Base-by-base conservation (phyloP, 2,329 filamentous ascomycete genomes). In the Colletotrichum ledebouriae region DNA sequence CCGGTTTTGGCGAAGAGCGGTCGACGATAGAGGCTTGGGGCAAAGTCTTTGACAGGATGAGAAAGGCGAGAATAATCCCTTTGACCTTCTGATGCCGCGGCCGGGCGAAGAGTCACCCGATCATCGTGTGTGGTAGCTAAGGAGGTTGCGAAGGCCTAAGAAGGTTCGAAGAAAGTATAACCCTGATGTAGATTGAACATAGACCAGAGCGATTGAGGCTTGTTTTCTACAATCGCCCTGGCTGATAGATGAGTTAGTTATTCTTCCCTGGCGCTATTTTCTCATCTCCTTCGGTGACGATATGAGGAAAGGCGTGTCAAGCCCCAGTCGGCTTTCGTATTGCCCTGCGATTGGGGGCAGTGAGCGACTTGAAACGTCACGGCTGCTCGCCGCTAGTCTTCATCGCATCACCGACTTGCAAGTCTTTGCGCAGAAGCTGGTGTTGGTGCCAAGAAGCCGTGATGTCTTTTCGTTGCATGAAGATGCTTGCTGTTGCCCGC, bases 1-100 rank as follows among this genome's bases (percentile, higher is more conserved):
- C 71, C 5, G 78, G 81, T n/a, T 80, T 83, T 71, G 71, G 59
- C 2, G 81, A 83, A 72, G 80, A 83, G 73, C 76, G 79, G 17
- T 73, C 70, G n/a, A 78, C 79, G 6, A 70, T 70, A 42, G 53
- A 78, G 57, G 73, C 79, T 1, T 84, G 82, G 80, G 76, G 80
- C 7, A 70, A 65, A 7, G 78, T 81, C 17, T 84, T 82, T 76
- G 82, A 83, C 53, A 73, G 78, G 59, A 83, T 83, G 79, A 78
- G 74, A 72, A 75, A 74, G 62, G 81, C 79, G 2, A 81, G 76
- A 64, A 75, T 82, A 59, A 81, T 82, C 61, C 80, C 80, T 17
- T 15, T 50, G 11, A 50, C 33, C 9, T 58, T 55, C 49, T 81
- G 71, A 77, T 79, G 56, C 78, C 80, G 63, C 79, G 76, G 61